Conservation (phyloP, 2,329 filamentous ascomycete species). For the Thelonectria olida region DNA sequence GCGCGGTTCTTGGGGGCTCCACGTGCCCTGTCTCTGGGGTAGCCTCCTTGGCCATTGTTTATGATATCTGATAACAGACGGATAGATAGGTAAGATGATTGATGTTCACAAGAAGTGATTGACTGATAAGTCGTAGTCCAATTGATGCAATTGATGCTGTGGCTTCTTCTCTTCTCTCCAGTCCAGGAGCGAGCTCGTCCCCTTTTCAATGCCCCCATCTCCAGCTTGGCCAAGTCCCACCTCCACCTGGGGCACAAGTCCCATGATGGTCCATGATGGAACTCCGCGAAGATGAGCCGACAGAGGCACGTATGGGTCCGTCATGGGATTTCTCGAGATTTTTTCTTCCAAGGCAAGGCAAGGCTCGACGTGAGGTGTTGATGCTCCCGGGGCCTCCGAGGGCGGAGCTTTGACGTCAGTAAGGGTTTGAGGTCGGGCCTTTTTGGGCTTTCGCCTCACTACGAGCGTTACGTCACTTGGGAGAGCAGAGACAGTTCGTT, state of each 20-base stretch:
- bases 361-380: constrained; percentile 2
- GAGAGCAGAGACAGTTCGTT: not conserved
- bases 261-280: not conserved
- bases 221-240: not conserved
- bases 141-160: not conserved
- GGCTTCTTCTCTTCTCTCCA: not conserved
- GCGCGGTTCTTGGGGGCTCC: constrained; percentile 21
- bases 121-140: not conserved
- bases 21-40: constrained; percentile 30
- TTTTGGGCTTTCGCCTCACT: constrained; percentile 4
- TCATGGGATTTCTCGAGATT: constrained; percentile 18
- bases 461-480: constrained; percentile 14
- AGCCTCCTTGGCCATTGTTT: constrained; percentile 10
- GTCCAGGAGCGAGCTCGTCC: not conserved
- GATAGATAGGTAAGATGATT: not conserved
- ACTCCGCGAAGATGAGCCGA: constrained; percentile 10
- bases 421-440: constrained; percentile 18
- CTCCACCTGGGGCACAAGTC: not conserved
- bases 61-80: constrained; percentile 9
- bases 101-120: not conserved
- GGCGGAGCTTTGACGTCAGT: constrained; percentile 27
- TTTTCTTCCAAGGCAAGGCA: not conserved
- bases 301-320: constrained; percentile 12
- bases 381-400: constrained; percentile 15
- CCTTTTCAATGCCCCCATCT: constrained; percentile 11